A percentile compares a stretch with the other conserved stretches of the same genome.
phyloP scores from a whole-genome alignment of 2,329 filamentous ascomycete genomes.

The Claviceps humidiphila region DNA sequence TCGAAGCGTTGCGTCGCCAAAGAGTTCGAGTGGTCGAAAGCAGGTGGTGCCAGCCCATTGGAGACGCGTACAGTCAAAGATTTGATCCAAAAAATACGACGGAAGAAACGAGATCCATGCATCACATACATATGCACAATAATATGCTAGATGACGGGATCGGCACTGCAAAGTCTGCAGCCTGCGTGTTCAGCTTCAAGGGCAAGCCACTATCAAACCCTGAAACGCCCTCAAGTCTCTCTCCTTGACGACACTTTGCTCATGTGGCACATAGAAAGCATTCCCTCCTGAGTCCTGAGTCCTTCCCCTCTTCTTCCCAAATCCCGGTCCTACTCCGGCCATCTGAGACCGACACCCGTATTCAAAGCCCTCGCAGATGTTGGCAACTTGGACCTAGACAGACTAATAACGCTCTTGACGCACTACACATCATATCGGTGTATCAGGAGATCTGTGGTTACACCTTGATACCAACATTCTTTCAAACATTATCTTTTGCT shows the following conservation, averaged over 20 bases:
- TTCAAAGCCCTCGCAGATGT: conserved; percentile 13
- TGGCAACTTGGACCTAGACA: conserved; percentile 6
- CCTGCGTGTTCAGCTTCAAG: neutral
- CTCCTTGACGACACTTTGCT: neutral
- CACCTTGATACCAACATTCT: neutral
- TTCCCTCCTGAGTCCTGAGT: neutral
- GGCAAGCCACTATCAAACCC: neutral
- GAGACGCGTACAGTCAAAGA: no score
- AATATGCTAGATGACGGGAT: neutral
- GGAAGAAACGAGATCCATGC: no score
- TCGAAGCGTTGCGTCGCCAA: no score
- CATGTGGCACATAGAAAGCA: conserved; percentile 3
- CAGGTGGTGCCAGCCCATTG: no score
- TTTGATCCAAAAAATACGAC: no score
- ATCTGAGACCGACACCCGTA: conserved; percentile 8
- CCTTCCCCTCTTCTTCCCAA: neutral
- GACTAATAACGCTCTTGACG: neutral
- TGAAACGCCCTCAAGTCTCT: neutral
- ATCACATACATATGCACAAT: neutral
- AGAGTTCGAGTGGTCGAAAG: no score
- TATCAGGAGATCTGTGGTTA: neutral
- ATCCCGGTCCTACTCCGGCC: conserved; percentile 17
- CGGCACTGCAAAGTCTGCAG: neutral
- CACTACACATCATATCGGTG: neutral
- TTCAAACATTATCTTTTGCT: neutral